Conservation (phyloP, 2,329 filamentous ascomycete genomes). For the Scytalidium lignicola region DNA sequence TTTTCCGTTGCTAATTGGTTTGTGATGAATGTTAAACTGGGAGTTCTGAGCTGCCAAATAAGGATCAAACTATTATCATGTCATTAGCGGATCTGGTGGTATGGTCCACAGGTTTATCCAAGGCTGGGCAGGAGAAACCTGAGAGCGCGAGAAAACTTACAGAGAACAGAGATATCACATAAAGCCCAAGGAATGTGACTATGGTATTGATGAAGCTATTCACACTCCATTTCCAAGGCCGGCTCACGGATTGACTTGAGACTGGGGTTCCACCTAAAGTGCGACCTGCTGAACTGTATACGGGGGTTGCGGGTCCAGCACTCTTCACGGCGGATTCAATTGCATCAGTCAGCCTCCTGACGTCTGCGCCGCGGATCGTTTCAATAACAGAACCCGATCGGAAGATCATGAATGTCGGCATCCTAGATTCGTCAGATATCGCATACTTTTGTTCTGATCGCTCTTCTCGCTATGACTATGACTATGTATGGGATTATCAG, state of each 20-base stretch:
- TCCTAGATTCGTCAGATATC: conserved; percentile 36
- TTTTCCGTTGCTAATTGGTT: conserved; percentile 24
- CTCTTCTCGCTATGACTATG: too few relatives aligned
- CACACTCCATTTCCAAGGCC: conserved; percentile 29
- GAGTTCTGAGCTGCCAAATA: conserved; percentile 57
- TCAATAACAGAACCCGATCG: conserved; percentile 67
- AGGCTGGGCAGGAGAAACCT: neutral
- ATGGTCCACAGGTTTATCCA: neutral
- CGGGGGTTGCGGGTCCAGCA: conserved; percentile 34
- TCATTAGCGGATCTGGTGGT: neutral
- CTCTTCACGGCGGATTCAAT: conserved; percentile 66
- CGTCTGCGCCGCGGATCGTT: conserved; percentile 78
- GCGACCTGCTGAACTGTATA: conserved; percentile 51
- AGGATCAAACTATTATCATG: conserved; percentile 46
- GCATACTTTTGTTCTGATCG: too few relatives aligned
- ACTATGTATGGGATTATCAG: too few relatives aligned
- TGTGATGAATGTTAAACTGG: conserved; percentile 48
- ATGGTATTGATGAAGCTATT: conserved; percentile 44
- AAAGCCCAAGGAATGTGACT: conserved; percentile 54
- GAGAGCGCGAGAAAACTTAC: conserved; percentile 34
- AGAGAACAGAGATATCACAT: conserved; percentile 56
- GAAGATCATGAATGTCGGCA: conserved; percentile 94
- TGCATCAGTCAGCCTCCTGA: conserved; percentile 66
- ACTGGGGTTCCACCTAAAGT: conserved; percentile 48
- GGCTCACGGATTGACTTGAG: conserved; percentile 13